Evolutionary conservation across 176 grass and related monocot genomes (phyloP), one percentile per base, ranked within the genome.

Genomic region (Ensete ventricosum): DNA sequence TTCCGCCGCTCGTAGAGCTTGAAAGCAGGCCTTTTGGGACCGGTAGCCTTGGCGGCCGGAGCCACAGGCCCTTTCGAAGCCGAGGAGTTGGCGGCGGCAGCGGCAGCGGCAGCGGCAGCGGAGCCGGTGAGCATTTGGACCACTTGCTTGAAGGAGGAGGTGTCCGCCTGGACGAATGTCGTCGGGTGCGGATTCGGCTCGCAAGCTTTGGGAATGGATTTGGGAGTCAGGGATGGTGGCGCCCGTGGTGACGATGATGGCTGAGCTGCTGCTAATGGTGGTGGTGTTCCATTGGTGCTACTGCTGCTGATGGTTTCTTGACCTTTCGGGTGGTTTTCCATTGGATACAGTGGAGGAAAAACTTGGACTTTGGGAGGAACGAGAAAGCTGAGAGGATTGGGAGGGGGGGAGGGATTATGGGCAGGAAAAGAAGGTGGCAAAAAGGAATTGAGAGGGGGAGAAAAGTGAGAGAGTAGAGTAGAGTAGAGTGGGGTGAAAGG

Each of bases 1-100:
- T 80, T 84, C 25, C 90, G 90, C 49, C 90, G 78, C 84, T 92
- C 90, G 84, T 92, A 92, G 64, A 92, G 90, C 86, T 92, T 92
- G 84, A 92, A 92, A 16, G 86, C 68, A 7, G 83, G 81, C 73
- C 80, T 89, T 84, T 86, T 92, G 3, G 90, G 86, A 9, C 86
- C 90, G 55, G 76, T 49, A 51, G 53, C 8, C 74, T 79, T 7
- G 75, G 62, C 0, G 72, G 62, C 79, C 0, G 69, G 17, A 12
- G 78, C 55, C 1, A 48, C 52, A 50, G 72, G 67, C 83, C 65
- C 8, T 54, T 82, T 14, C 81, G 66, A 55, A 10, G 84, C 67
- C 12, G 53, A 0, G 14, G 72, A 8, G 51, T 24, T 11, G 53
- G 86, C 86, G 11, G 89, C 26, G 66, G 66, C 22, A 12, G 66